Base-by-base conservation (phyloP, 306 rosid genomes). In the Vigna nakashimae region DNA sequence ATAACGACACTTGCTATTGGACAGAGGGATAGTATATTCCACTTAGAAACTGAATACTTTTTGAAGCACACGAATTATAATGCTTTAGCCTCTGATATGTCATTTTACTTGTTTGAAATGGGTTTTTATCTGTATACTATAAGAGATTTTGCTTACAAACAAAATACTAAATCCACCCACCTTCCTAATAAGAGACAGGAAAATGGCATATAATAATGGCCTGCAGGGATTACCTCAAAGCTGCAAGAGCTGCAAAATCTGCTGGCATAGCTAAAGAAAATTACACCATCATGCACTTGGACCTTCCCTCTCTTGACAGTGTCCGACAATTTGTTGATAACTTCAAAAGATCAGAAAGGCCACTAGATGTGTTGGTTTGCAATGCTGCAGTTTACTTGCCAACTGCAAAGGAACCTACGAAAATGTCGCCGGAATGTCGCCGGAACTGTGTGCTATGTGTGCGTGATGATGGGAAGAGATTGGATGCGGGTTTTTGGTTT, bases 161-260 rank as follows among this genome's bases (percentile, higher is more conserved):
- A 22, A 22, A 22, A 22, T 22, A 1, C 24, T 22, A 22, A 22
- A 22, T 22, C 24, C 24, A 22, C 24, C 24, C 24, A 22, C 24
- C 24, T 22, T 22, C 24, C 24, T 22, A 22, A 22, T 1, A 22
- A 22, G 98, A 96, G 78, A 90, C 96, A 1, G 98, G 99, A 66
- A 92, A 96, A 82, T 96, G 99, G 99, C 93, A 96, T 71, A 87
- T 96, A 7, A 91, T 90, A 77, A 91, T 96, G 99, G 99, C 98
- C 22, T 96, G 99, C 89, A 93, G 99, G 89, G 98, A 96, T 82
- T 96, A 85, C 88, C 99, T 96, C 80, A 96, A 96, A 86, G 85
- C 98, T 48, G 91, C 94, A 79, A 92, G 96, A 85, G 99, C 97
- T 49, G 99, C 98, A 34, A 96, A 96, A 78, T 79, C 96, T 17